Conservation (phyloP, 108 stramenopile species). For the Schizochytrium sp. region DNA sequence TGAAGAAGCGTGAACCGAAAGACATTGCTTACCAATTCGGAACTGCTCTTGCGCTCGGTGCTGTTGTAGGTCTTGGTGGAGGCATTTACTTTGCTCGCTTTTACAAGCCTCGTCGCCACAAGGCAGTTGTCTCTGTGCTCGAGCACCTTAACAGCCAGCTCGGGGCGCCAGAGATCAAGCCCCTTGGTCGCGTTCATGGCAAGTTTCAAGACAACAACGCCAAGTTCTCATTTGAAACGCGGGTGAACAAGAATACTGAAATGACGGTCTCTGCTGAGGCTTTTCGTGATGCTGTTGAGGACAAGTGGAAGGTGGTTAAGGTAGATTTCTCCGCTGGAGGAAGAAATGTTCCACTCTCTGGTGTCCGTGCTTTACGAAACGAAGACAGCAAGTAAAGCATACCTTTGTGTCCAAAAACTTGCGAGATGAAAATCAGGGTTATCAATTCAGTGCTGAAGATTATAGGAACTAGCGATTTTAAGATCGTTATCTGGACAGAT, state of each 20-base stretch:
- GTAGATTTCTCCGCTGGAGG: neutral
- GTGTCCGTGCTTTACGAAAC: too few relatives aligned
- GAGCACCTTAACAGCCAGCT: neutral
- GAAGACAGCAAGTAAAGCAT: too few relatives aligned
- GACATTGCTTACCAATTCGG: neutral
- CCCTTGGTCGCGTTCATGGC: neutral
- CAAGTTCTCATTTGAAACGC: neutral
- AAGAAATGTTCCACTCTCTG: too few relatives aligned
- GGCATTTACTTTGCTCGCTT: neutral
- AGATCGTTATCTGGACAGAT: too few relatives aligned
- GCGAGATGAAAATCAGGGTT: too few relatives aligned
- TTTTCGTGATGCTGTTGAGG: neutral
- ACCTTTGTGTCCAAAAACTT: too few relatives aligned
- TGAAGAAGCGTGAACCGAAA: neutral
- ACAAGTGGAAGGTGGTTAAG: neutral
- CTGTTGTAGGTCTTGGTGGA: neutral
- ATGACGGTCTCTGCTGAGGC: conserved; percentile 2
- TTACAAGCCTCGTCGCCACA: conserved; percentile 14
- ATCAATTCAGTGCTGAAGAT: too few relatives aligned
- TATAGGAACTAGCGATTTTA: too few relatives aligned
- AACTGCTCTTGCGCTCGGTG: neutral
- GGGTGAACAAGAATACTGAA: neutral
- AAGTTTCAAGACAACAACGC: neutral
- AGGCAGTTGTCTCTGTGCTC: neutral
- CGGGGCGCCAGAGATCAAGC: conserved; percentile 11